Evolutionary conservation across 176 grass and related monocot species (phyloP).

Genomic region (Tillandsia leiboldiana): DNA sequence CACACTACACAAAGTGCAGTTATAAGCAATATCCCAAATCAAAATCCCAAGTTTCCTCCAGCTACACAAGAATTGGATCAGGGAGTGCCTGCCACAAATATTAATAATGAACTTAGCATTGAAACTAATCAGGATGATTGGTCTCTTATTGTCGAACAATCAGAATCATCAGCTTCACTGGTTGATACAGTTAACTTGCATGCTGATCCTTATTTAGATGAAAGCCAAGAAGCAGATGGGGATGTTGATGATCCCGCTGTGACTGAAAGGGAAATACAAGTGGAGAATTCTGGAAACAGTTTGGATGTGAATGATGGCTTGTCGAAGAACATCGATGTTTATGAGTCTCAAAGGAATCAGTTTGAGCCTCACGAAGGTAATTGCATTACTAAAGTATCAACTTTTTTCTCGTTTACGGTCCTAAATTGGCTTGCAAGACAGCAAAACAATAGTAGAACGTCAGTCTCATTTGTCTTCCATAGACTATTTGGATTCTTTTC

Average conservation of each 20-base stretch:
- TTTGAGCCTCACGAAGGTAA: conserved; percentile 53
- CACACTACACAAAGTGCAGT: conserved; percentile 58
- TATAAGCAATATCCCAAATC: conserved; percentile 35
- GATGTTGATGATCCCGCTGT: conserved; percentile 8
- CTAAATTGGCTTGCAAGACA: no score
- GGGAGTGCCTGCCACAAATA: conserved; percentile 27
- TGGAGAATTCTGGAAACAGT: conserved; percentile 43
- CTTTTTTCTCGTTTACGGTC: no score
- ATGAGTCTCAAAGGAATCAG: conserved; percentile 40
- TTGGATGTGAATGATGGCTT: conserved; percentile 44
- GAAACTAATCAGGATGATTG: conserved; percentile 38
- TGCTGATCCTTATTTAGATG: conserved; percentile 15
- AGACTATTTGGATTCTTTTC: no score
- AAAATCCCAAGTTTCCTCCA: conserved; percentile 34
- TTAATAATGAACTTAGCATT: conserved; percentile 27
- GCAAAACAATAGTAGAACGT: no score
- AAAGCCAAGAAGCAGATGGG: conserved; percentile 17
- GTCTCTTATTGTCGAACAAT: conserved; percentile 22
- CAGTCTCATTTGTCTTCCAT: no score
- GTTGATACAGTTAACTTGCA: conserved; percentile 31
- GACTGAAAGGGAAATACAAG: conserved; percentile 34
- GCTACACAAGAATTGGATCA: conserved; percentile 41
- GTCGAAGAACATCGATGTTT: conserved; percentile 34
- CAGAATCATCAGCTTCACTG: conserved; percentile 22
- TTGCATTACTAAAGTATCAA: no score